phyloP scores from a whole-genome alignment of 192 early-diverging fungal species.

The Rhizophagus prolifer region DNA sequence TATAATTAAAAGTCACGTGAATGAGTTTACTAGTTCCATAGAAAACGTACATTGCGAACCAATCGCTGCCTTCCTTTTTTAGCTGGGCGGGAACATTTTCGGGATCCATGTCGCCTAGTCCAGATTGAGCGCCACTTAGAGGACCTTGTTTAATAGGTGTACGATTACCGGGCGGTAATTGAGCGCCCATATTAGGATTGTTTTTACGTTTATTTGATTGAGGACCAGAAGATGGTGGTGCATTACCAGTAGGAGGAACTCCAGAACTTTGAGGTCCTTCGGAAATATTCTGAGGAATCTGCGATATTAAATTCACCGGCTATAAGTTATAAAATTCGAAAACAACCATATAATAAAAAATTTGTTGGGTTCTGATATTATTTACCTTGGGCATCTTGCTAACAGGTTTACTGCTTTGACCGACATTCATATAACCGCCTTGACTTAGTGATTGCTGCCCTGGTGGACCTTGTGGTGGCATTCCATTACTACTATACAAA shows the following conservation, averaged over 20 bases:
- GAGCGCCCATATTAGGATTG: conserved; percentile 21
- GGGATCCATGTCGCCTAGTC: conserved; percentile 73
- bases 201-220: conserved; percentile 22
- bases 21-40: background rate
- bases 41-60: conserved; percentile 75
- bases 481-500: conserved; percentile 42
- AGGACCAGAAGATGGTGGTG: conserved; percentile 8
- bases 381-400: conserved; percentile 28
- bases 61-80: conserved; percentile 83
- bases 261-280: conserved; percentile 23
- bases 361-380: background rate
- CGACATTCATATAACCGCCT: conserved; percentile 10
- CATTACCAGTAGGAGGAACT: conserved; percentile 26
- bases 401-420: conserved; percentile 15
- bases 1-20: background rate
- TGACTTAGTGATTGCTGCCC: conserved; percentile 22
- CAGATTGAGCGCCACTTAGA: conserved; percentile 25
- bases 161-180: conserved; percentile 17
- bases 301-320: background rate
- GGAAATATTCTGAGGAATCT: conserved; percentile 24
- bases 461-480: conserved; percentile 30
- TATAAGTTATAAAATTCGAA: too few species aligned
- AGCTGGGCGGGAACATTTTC: conserved; percentile 70
- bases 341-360: background rate
- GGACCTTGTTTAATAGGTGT: conserved; percentile 35